Conservation (phyloP, 805 yeast species). For the Yamadazyma endophytica region DNA sequence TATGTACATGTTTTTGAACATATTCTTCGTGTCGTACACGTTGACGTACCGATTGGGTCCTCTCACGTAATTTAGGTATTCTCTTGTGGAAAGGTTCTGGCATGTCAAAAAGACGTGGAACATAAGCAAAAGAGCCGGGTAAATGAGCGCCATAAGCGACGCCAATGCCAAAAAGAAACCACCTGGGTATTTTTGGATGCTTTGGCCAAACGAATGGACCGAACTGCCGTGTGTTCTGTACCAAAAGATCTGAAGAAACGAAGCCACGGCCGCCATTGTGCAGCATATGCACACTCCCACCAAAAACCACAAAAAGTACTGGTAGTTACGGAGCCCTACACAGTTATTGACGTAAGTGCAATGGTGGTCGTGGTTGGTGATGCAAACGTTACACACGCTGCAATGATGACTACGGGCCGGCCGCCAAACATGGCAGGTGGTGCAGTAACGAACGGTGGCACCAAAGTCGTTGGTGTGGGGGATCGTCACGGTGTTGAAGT, state of each 20-base stretch:
- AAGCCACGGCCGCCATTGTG: slow-evolving; percentile 16
- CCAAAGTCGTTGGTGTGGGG: slow-evolving; percentile 39
- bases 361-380: slow-evolving; percentile 68
- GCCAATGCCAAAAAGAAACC: slow-evolving; percentile 52
- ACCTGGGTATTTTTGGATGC: slow-evolving; percentile 22
- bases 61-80: slow-evolving; percentile 51
- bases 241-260: slow-evolving; percentile 19
- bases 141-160: slow-evolving; percentile 41
- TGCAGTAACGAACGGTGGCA: slow-evolving; percentile 53
- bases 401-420: slow-evolving; percentile 72
- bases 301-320: slow-evolving; percentile 31
- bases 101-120: slow-evolving; percentile 54
- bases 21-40: slow-evolving; percentile 22
- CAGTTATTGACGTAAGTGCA: slow-evolving; percentile 56
- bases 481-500: slow-evolving; percentile 44
- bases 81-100: slow-evolving; percentile 68
- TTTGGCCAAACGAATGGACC: slow-evolving; percentile 10
- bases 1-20: slow-evolving; percentile 25
- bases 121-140: slow-evolving; percentile 51
- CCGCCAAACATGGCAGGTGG: slow-evolving; percentile 57
- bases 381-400: slow-evolving; percentile 61
- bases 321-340: slow-evolving; percentile 37
- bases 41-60: slow-evolving; percentile 24
- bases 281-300: slow-evolving; percentile 15
- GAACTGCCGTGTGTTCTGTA: slow-evolving; percentile 26